Base-by-base conservation (phyloP, 2,329 filamentous ascomycete species). In the Chrysosporium queenslandicum region DNA sequence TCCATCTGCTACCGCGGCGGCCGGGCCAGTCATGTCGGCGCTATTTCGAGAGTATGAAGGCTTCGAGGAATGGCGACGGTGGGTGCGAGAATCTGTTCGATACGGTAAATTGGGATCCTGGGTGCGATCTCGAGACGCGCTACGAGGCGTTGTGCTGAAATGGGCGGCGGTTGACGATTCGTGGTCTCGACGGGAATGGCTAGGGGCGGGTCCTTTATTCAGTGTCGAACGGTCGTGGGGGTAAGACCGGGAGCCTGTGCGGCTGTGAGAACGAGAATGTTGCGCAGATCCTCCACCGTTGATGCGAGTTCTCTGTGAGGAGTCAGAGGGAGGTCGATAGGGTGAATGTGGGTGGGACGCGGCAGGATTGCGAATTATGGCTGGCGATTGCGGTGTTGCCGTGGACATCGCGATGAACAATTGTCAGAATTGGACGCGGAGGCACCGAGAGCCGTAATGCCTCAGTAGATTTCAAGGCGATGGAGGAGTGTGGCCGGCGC, bases 161-260 rank as follows among this genome's bases (percentile, higher is more conserved):
- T 77, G 74, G 61, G 80, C 78, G 72, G 86, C 68, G 73, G 83
- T 83, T 61, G 77, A 75, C 61, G 82, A 78, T 71, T 91, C 87
- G 74, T 82, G 83, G 70, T 92, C 86, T 67, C 83, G 77, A 63
- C 84, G 81, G 53, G 76, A 74, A 60, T 78, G 74, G 64, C 71
- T 73, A 53, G 71, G 71, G 41, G 81, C 71, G 41, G 69, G 74
- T 6, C n/a, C 45, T 62, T 71, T 75, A 53, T 66, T 66, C 46
- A 66, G 69, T 45, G 74, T 68, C 42, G 74, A 72, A 54, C 70
- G 70, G 52, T 74, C 66, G 68, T 71, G 64, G 12, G 68, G 66
- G 52, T 71, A 64, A 25, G 68, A 67, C 58, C 69, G 68, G 23
- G 71, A 68, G 50, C 60, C 60, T n/a, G 63, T 64, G 53, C 66